Evolutionary conservation across 768 basidiomycete species (phyloP).

Genomic region (Termitomyces sp.): DNA sequence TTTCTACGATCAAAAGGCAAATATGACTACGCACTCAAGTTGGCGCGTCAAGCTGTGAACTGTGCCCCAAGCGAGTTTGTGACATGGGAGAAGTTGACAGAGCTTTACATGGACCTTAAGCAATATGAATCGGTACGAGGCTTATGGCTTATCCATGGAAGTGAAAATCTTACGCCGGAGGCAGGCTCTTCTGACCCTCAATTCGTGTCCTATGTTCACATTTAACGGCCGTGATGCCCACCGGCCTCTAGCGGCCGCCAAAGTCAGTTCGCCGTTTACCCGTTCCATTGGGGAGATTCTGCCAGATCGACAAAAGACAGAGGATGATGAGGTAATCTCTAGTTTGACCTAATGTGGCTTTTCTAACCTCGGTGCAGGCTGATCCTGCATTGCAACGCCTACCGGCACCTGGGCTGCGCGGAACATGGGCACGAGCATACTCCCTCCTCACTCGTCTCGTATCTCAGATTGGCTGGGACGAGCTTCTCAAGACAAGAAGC

Average conservation of each 20-base stretch:
- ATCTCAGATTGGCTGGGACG: constrained; percentile 97
- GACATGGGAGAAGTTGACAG: constrained; percentile 97
- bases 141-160: constrained; percentile 7
- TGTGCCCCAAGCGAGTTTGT: constrained; percentile 98
- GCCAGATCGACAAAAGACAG: constrained; percentile 75
- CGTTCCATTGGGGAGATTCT: constrained; percentile 86
- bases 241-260: constrained; percentile 72
- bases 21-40: constrained; percentile 83
- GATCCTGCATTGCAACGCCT: constrained; percentile 93
- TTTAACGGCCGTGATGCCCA: constrained; percentile 96
- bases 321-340: constrained; percentile 73
- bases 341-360: not conserved
- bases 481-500: constrained; percentile 92
- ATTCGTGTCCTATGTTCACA: constrained; percentile 99
- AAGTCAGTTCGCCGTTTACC: constrained; percentile 84
- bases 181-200: constrained; percentile 85
- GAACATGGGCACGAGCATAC: constrained; percentile 96
- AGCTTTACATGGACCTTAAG: constrained; percentile 87
- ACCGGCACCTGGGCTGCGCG: constrained; percentile 90
- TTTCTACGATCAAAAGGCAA: constrained; percentile 86
- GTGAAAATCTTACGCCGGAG: not conserved
- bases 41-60: constrained; percentile 94
- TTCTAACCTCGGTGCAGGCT: constrained; percentile 43
- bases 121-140: constrained; percentile 71
- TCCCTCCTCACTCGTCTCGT: constrained; percentile 87